These are phyloP conservation scores for Fusarium humuli DNA, from an alignment of 2,329 filamentous ascomycete genomes.

Conservation along the genomic window DNA sequence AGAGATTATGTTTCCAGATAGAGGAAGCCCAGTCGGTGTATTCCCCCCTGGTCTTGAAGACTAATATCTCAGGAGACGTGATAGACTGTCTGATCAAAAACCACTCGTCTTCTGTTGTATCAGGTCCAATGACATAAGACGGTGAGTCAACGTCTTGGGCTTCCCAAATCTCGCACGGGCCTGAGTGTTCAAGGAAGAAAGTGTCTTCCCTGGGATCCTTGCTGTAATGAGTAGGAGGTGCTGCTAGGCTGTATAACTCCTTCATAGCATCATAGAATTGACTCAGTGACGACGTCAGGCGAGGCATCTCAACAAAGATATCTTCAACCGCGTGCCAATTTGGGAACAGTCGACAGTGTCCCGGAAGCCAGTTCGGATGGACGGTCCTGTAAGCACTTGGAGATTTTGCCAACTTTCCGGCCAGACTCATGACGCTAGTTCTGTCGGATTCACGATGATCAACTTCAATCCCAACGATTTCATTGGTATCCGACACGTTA, in stretches of 20 bases:
- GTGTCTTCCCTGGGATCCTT: background rate
- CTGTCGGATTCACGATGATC: background rate
- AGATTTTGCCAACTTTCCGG: background rate
- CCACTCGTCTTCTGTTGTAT: slow-evolving; percentile 42
- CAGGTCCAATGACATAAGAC: slow-evolving; percentile 32
- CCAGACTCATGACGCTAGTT: background rate
- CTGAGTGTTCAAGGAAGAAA: slow-evolving; percentile 34
- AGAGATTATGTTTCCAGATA: slow-evolving; percentile 35
- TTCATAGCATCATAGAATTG: background rate
- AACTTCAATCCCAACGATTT: slow-evolving; percentile 1
- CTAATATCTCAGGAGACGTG: slow-evolving; percentile 10
- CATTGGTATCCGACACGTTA: background rate
- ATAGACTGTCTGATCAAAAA: slow-evolving; percentile 40
- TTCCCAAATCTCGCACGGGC: background rate
- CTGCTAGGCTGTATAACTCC: background rate
- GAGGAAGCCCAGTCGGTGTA: slow-evolving; percentile 31
- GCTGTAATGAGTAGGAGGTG: background rate
- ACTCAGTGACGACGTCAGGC: background rate
- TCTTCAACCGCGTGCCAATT: background rate
- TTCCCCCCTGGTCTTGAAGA: slow-evolving; percentile 10
- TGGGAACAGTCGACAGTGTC: slow-evolving; percentile 18
- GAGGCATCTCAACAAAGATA: slow-evolving; percentile 15
- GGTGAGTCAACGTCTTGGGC: slow-evolving; percentile 12
- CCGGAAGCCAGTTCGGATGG: slow-evolving; percentile 1
- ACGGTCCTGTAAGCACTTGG: background rate